phyloP scores from a whole-genome alignment of 805 yeast species.

The Ogataea populi-albae region DNA sequence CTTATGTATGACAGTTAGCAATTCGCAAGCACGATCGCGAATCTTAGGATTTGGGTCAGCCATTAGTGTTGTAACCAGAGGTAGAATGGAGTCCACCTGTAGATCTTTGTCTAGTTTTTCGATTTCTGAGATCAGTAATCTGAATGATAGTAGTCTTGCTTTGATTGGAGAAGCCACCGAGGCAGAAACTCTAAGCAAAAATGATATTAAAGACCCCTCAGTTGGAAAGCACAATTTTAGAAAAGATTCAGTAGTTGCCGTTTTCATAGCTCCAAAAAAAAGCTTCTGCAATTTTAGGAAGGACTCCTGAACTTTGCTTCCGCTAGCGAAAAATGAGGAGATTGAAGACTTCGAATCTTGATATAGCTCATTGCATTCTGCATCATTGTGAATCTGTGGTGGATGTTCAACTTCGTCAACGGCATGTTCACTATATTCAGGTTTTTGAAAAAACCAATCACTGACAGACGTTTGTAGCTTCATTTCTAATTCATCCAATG shows the following conservation, averaged over 20 bases:
- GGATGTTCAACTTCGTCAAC: conserved; percentile 23
- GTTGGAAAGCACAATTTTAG: conserved; percentile 19
- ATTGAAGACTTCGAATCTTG: conserved; percentile 13
- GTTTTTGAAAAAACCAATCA: conserved; percentile 4
- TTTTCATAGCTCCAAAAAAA: conserved; percentile 42
- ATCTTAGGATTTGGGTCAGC: conserved; percentile 48
- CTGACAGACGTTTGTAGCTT: conserved; percentile 62
- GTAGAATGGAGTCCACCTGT: conserved; percentile 53
- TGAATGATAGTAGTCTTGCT: conserved; percentile 50
- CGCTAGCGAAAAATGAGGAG: conserved; percentile 36
- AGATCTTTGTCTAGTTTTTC: conserved; percentile 33
- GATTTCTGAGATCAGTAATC: conserved; percentile 36
- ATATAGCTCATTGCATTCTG: conserved; percentile 18
- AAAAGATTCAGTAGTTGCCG: conserved; percentile 15
- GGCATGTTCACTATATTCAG: conserved; percentile 29
- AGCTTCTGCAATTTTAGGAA: conserved; percentile 42
- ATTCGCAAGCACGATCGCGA: conserved; percentile 42
- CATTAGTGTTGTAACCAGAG: conserved; percentile 54
- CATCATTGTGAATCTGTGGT: conserved; percentile 20
- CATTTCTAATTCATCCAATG: conserved; percentile 55
- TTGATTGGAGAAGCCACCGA: conserved; percentile 59
- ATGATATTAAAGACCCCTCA: conserved; percentile 45
- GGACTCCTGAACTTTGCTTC: conserved; percentile 32
- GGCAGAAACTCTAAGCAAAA: conserved; percentile 53
- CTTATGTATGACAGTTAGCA: conserved; percentile 36